Evolutionary conservation across 2,329 filamentous ascomycete genomes (phyloP), one percentile per base, ranked within the genome.

Genomic region (Ceratocystis colombiana): DNA sequence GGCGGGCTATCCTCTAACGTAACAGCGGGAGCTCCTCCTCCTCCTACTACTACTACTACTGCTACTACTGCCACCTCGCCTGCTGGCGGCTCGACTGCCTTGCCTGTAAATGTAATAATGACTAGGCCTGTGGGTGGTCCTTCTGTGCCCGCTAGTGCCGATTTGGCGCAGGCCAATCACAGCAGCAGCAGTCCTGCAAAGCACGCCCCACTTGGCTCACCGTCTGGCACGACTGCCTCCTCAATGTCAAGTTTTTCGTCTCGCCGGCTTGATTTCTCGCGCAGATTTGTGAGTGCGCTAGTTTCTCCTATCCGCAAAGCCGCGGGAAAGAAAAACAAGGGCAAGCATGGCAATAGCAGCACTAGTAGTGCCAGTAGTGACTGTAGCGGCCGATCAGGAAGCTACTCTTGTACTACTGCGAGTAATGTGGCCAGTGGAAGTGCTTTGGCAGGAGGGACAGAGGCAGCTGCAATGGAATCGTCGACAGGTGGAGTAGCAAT

Each of bases 291-390:
- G 6, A 66, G 46, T 62, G 64, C 64, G 6, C 28, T 66, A 12
- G 64, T 66, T n/a, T 30, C 55, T 20, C 64, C 64, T 1, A 66
- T 66, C 25, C 25, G 59, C 17, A 50, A 61, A 30, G 64, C 22
- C 6, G 33, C 64, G 6, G 64, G 64, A 20, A 45, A 20, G 45
- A 30, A 37, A n/a, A 15, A 28, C 62, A 30, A 53, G 5, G 3
- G 15, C 45, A 64, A 64, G 46, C 20, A 28, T 15, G 33, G 12
- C 45, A 22, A 41, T 6, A 28, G 22, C n/a, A 28, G 25, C 46
- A 10, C 17, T 7, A 50, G 5, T 20, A 50, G 48, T n/a, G n/a
- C 1, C 22, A 41, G 12, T 15, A 50, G 48, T 25, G 48, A 22
- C 20, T 4, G 48, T 7, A 2, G 48, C 17, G 5, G 8, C 8